Base-by-base conservation (phyloP, 1,139 yeast species). In the Geotrichum citri-aurantii region DNA sequence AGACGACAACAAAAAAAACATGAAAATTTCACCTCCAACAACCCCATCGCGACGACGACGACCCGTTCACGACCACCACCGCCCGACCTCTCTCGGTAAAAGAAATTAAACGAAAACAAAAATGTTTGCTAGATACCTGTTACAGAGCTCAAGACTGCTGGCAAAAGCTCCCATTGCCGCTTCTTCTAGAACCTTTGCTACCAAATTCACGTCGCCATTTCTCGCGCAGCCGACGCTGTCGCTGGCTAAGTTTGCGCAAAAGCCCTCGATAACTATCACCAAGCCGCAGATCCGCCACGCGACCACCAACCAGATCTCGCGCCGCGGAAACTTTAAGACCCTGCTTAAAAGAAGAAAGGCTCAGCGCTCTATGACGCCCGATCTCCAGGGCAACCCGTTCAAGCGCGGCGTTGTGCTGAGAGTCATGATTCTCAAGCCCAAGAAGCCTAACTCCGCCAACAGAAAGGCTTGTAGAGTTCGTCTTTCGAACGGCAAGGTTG, bases 391-490 rank as follows among this genome's bases (percentile, higher is more conserved):
- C 17, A 82, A 86, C 65, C 98, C 98, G 0, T 88, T 90, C 69
- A 84, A 85, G 67, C 90, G 91, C 67, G 99, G 97, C 37, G 98
- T 93, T 3, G 96, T 93, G n/a, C 78, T 92, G 60, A 82, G 97
- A 71, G 96, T 92, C 29, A 88, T 92, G 93, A 88, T 91, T 63
- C 80, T 92, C 65, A 93, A 93, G 73, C 99, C 99, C 53, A 93
- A 93, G 79, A 95, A 95, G 72, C 99, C 99, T 53, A 95, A 95
- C 76, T 93, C 98, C 53, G 97, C 99, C 19, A 93, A 91, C 75
- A 83, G 99, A 76, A 95, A 95, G 74, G 96, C 96, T 58, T 91
- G 96, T 66, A 86, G 98, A 78, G 99, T 95, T 31, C 82, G 97
- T 73, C 80, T 95, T 63, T 83, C 96, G 21, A 93, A 89, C 69